phyloP scores from a whole-genome alignment of 495 filamentous ascomycete species.

The Evansstolkia leycettana region DNA sequence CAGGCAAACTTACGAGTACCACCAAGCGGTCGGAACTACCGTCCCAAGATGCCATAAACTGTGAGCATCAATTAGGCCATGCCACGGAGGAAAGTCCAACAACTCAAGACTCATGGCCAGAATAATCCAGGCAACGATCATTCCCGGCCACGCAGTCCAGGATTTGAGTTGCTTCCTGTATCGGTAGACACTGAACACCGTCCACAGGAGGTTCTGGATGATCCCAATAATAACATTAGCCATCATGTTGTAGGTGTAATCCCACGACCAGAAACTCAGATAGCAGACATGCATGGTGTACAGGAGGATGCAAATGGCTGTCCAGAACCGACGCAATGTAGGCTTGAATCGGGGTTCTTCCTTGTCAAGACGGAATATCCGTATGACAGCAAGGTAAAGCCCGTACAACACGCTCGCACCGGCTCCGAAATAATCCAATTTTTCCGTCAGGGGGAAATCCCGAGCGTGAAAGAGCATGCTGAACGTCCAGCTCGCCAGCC shows the following conservation, averaged over 20 bases:
- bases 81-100: constrained; percentile 81
- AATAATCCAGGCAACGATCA: constrained; percentile 88
- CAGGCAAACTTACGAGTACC: constrained; percentile 71
- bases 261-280: constrained; percentile 74
- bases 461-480: constrained; percentile 84
- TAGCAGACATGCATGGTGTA: constrained; percentile 75
- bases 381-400: constrained; percentile 68
- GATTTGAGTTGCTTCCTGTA: constrained; percentile 53
- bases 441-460: constrained; percentile 78
- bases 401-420: constrained; percentile 87
- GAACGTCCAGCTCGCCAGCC: constrained; percentile 72
- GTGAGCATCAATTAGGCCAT: constrained; percentile 82
- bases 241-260: constrained; percentile 95
- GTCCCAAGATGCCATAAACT: constrained; percentile 93
- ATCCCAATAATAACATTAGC: constrained; percentile 80
- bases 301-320: constrained; percentile 50
- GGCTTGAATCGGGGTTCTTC: constrained; percentile 39
- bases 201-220: constrained; percentile 77
- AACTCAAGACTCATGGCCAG: constrained; percentile 91
- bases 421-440: constrained; percentile 91
- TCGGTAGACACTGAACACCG: constrained; percentile 60
- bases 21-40: constrained; percentile 77
- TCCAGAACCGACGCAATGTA: constrained; percentile 60
- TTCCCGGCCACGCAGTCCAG: constrained; percentile 85
- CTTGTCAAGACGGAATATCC: constrained; percentile 71